Evolutionary conservation across 1,284 basidiomycete genomes (phyloP).

Genomic region (Irpex sp.): DNA sequence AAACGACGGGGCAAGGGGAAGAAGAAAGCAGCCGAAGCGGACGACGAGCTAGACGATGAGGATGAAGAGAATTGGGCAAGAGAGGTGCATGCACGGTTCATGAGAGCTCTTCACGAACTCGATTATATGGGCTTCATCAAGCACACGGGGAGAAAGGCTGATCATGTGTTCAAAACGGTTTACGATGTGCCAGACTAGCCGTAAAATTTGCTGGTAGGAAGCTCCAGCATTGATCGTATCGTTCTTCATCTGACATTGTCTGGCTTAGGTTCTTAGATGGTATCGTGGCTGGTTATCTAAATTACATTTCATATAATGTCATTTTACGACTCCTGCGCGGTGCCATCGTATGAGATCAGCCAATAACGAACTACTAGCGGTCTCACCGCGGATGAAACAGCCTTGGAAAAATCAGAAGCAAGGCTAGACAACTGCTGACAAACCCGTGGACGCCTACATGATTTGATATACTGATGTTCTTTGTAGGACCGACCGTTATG

Average conservation of each 20-base stretch:
- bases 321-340: too few relatives aligned
- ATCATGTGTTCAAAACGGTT: slow-evolving; percentile 67
- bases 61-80: slow-evolving; percentile 54
- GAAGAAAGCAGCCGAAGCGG: slow-evolving; percentile 24
- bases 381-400: too few relatives aligned
- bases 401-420: too few relatives aligned
- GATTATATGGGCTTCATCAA: slow-evolving; percentile 77
- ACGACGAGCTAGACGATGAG: slow-evolving; percentile 33
- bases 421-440: not conserved
- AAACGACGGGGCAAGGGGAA: not conserved
- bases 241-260: not conserved
- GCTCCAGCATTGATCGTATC: not conserved
- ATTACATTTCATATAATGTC: too few relatives aligned
- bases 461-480: too few relatives aligned
- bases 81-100: slow-evolving; percentile 72
- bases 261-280: not conserved
- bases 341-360: too few relatives aligned
- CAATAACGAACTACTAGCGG: too few relatives aligned
- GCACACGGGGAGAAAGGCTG: slow-evolving; percentile 71
- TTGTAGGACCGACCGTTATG: too few relatives aligned
- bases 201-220: not conserved
- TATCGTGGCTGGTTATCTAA: too few relatives aligned
- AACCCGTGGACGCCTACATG: not conserved
- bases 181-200: slow-evolving; percentile 51
- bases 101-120: slow-evolving; percentile 73